A percentile compares a stretch with the other conserved stretches of the same genome.
Conservation (phyloP, 139 green algal genomes). For the Tetradesmus obliquus region DNA sequence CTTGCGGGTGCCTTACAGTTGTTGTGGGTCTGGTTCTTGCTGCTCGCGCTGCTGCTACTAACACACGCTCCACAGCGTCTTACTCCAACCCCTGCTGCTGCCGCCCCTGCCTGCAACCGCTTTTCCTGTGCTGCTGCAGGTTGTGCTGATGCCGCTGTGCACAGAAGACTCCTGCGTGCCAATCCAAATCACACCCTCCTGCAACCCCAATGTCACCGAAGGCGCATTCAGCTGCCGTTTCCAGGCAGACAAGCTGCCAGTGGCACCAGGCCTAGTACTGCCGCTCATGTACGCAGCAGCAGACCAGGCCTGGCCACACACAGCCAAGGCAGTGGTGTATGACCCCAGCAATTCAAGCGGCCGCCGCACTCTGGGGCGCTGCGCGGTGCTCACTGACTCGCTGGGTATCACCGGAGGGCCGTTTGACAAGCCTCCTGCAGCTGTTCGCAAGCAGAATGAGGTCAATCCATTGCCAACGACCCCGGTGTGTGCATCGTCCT, state of each 20-base stretch:
- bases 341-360: background rate
- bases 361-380: background rate
- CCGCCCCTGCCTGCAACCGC: too few relatives aligned
- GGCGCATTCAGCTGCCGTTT: background rate
- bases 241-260: background rate
- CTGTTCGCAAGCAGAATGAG: background rate
- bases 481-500: conserved; percentile 8
- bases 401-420: background rate
- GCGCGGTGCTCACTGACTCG: conserved; percentile 9
- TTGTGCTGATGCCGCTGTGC: conserved; percentile 5
- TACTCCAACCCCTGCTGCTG: too few relatives aligned
- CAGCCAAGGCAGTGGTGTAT: conserved; percentile 6
- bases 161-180: background rate
- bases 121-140: background rate
- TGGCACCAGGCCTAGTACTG: background rate
- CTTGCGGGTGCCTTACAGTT: too few relatives aligned
- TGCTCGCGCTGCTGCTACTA: too few relatives aligned
- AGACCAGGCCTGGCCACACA: background rate
- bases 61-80: too few relatives aligned
- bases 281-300: background rate
- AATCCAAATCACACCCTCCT: background rate
- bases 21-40: too few relatives aligned
- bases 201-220: background rate
- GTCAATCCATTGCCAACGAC: background rate
- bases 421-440: background rate